Base-by-base conservation (phyloP, 2,329 filamentous ascomycete species). In the Paracamarosporium sp. region DNA sequence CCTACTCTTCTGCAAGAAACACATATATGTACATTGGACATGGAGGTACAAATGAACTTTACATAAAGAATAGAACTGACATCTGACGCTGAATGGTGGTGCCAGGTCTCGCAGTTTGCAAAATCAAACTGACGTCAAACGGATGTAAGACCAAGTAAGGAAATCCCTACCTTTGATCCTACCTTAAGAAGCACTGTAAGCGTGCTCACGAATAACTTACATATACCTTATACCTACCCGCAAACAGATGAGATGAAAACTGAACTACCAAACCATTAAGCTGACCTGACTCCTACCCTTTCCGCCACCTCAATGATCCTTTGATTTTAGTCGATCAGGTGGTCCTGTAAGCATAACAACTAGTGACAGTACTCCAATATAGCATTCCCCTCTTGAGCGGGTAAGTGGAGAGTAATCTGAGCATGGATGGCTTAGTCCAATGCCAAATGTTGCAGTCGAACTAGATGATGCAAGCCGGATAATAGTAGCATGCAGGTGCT, bases 141-240 rank as follows among this genome's bases (percentile, higher is more conserved):
- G 12, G 15, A 31, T 9, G 36, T 31, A 51, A 24, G 25, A 53
- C 55, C 53, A 58, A 63, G 57, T 53, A 31, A 60, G 62, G 57
- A 60, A 63, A 56, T 52, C 56, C 63, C 56, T 65, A 65, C 63
- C 63, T 65, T 59, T 59, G 56, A 63, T 65, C 63, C 61, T 61
- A 65, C 62, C 62, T 63, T 51, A 52, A 41, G 35, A n/a, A 38
- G 53, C 25, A 36, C 50, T 36, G 24, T 28, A 24, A 48, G 36
- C 7, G 20, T 28, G 50, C 38, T 24, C 24, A 15, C 47, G 40
- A 7, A 15, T 51, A 35, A 59, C 60, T 57, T 62, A 64, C 57
- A 60, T 50, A 59, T 64, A 62, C 59, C 56, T 59, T 53, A 60
- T 64, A 62, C 62, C 56, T 59, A 62, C 62, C 59, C 50, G 22